These are phyloP conservation scores for Gastroboletus turbinatus DNA, from an alignment of 1,284 basidiomycete genomes.

Conservation along the genomic window DNA sequence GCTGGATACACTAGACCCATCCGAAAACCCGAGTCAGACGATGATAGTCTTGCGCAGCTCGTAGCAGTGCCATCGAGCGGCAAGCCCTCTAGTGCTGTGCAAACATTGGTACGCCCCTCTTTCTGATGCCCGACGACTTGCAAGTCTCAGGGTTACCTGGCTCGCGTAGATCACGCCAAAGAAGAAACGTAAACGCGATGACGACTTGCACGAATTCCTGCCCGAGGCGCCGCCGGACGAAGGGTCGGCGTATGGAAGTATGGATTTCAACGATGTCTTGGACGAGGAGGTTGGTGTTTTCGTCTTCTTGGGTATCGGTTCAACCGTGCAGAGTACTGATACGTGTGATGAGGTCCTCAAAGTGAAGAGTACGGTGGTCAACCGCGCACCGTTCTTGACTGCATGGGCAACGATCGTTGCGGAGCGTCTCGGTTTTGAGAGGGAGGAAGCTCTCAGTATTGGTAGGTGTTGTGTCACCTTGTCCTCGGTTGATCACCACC, in stretches of 20 bases:
- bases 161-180: constrained; percentile 41
- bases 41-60: not conserved
- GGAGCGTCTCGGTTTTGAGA: constrained; percentile 81
- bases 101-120: constrained; percentile 25
- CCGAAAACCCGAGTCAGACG: constrained; percentile 6
- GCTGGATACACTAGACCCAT: constrained; percentile 49
- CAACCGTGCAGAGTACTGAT: not conserved
- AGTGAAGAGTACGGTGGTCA: constrained; percentile 67
- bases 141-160: not conserved
- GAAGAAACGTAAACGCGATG: constrained; percentile 54
- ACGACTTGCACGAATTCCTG: constrained; percentile 59
- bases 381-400: constrained; percentile 93
- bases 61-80: constrained; percentile 10
- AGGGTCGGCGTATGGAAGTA: constrained; percentile 47
- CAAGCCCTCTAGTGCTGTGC: constrained; percentile 11
- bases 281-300: constrained; percentile 60
- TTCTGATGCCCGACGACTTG: constrained; percentile 18
- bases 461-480: constrained; percentile 43
- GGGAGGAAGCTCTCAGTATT: constrained; percentile 87
- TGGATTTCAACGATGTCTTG: constrained; percentile 71
- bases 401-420: constrained; percentile 89
- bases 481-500: constrained; percentile 6
- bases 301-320: not conserved
- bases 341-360: constrained; percentile 49
- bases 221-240: constrained; percentile 52